Evolutionary conservation across 2,329 filamentous ascomycete genomes (phyloP).

Genomic region (Neospermospora avenae): DNA sequence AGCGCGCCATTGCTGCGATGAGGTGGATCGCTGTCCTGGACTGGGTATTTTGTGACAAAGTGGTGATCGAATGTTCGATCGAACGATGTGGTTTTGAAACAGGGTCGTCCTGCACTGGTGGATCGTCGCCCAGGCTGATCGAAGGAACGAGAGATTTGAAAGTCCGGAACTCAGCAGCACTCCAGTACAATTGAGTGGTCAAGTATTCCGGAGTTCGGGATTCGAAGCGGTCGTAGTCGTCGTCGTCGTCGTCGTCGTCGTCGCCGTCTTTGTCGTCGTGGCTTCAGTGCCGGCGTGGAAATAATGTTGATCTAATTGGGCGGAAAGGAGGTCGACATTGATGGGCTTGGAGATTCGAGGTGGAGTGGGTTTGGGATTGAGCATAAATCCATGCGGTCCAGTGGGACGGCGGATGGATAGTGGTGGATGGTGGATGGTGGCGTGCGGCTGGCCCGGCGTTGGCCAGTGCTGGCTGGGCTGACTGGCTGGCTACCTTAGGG

Average conservation of each 20-base stretch:
- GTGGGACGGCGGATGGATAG: too few relatives aligned
- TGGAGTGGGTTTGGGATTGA: neutral
- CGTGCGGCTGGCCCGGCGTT: neutral
- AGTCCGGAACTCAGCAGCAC: neutral
- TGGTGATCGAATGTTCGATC: neutral
- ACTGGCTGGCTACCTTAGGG: too few relatives aligned
- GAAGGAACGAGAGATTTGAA: neutral
- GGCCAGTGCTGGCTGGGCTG: too few relatives aligned
- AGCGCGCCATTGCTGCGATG: neutral
- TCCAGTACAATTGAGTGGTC: slow-evolving; percentile 4
- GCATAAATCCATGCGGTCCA: neutral
- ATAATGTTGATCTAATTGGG: slow-evolving; percentile 2
- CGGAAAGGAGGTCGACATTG: neutral
- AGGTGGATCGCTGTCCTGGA: neutral
- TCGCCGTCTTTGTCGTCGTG: neutral
- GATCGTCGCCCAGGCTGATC: neutral
- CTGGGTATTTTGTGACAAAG: neutral
- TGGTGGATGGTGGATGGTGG: neutral
- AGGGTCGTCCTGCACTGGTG: neutral
- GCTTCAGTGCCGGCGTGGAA: neutral
- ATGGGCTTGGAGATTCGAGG: neutral
- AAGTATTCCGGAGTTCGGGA: neutral
- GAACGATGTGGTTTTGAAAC: neutral
- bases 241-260: neutral
- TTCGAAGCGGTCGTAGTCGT: neutral